These are phyloP conservation scores for Candida germanica DNA, from an alignment of 805 yeast genomes.

Conservation along the genomic window DNA sequence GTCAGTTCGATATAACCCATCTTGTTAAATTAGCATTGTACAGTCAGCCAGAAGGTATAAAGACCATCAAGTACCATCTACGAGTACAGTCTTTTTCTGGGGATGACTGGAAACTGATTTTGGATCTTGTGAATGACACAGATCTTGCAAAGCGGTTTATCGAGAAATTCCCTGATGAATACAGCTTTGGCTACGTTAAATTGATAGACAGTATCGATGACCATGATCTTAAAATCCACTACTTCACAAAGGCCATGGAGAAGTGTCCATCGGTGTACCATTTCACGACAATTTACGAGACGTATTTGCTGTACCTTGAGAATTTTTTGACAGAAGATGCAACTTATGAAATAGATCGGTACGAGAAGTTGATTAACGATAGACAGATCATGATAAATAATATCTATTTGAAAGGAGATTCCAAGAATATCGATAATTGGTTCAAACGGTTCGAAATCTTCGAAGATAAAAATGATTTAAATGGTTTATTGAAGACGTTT, in stretches of 20 bases:
- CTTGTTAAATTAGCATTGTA: constrained; percentile 6
- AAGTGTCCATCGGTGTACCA: constrained; percentile 53
- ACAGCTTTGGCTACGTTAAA: constrained; percentile 45
- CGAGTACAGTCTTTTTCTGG: background rate
- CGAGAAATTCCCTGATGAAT: constrained; percentile 55
- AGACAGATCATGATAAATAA: constrained; percentile 64
- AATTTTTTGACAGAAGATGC: constrained; percentile 5
- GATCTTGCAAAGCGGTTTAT: constrained; percentile 12
- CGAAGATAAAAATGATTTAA: constrained; percentile 31
- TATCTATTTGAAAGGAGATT: constrained; percentile 58
- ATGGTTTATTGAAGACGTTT: constrained; percentile 47
- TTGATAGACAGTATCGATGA: constrained; percentile 38
- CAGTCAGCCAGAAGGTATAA: background rate
- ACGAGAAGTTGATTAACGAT: constrained; percentile 54
- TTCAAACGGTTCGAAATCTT: constrained; percentile 51
- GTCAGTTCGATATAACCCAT: constrained; percentile 7
- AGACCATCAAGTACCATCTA: background rate
- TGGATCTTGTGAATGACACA: constrained; percentile 17
- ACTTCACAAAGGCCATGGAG: constrained; percentile 48
- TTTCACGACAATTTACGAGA: constrained; percentile 62
- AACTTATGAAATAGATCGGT: constrained; percentile 34
- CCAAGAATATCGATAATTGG: constrained; percentile 69
- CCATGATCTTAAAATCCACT: constrained; percentile 20
- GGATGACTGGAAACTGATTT: constrained; percentile 25
- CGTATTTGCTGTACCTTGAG: constrained; percentile 26